phyloP scores from a whole-genome alignment of 768 basidiomycete genomes.

The Rhodotorula graminis region DNA sequence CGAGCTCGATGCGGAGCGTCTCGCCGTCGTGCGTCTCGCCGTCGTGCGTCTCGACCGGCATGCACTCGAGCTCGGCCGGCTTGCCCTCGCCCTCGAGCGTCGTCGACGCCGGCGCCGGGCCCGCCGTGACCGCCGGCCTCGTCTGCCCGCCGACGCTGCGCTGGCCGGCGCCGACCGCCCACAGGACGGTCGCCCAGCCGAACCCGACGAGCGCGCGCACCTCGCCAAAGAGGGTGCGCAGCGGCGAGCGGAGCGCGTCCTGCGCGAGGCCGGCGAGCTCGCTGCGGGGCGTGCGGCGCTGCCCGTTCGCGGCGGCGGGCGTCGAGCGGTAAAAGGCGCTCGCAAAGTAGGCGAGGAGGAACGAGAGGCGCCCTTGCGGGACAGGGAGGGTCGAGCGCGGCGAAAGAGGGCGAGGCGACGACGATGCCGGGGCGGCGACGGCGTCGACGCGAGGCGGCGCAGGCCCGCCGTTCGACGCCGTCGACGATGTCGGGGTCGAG shows the following conservation, averaged over 20 bases:
- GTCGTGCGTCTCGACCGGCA: not conserved
- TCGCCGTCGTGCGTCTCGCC: not conserved
- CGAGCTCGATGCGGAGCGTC: slow-evolving; percentile 17
- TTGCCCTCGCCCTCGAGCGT: no score
- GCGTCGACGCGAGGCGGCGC: not conserved
- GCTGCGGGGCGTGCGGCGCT: not conserved
- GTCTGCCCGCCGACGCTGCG: not conserved
- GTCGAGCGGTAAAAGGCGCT: not conserved
- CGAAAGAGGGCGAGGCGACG: not conserved
- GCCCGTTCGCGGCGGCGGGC: not conserved
- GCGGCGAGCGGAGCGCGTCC: not conserved
- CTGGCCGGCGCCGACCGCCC: slow-evolving; percentile 1
- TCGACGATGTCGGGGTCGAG: no score
- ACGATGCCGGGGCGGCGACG: no score
- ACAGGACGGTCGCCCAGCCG: slow-evolving; percentile 7
- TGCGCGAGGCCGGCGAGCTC: slow-evolving; percentile 4
- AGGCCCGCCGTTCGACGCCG: no score
- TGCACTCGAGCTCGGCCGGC: no score
- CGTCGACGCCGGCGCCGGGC: not conserved
- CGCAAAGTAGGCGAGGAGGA: slow-evolving; percentile 21
- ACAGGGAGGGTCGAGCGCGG: not conserved
- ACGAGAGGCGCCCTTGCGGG: slow-evolving; percentile 12
- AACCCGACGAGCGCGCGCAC: slow-evolving; percentile 12
- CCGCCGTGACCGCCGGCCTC: no score
- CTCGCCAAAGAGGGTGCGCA: slow-evolving; percentile 17